Percentiles rank a stretch among this genome's conserved stretches.
Evolutionary conservation across 805 yeast species (phyloP).

Genomic region (Candida nitratophila): DNA sequence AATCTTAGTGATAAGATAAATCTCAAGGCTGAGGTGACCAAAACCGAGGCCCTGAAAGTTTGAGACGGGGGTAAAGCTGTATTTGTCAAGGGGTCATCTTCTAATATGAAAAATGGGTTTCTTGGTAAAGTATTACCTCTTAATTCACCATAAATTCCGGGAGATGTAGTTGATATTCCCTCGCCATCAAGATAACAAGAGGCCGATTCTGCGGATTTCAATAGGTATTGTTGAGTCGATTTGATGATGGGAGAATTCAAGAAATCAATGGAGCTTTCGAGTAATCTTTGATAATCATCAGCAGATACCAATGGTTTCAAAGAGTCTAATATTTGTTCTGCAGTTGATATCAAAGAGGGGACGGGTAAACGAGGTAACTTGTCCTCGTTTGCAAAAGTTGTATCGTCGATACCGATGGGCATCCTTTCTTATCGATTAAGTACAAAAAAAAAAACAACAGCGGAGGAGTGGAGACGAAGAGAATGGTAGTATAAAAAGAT

Average conservation of each 20-base stretch:
- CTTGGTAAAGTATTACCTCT: slow-evolving; percentile 67
- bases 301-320: slow-evolving; percentile 51
- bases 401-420: slow-evolving; percentile 2
- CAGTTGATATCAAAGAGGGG: slow-evolving; percentile 46
- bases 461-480: neutral
- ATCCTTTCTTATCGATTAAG: neutral
- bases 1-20: slow-evolving; percentile 54
- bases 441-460: too few species aligned
- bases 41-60: slow-evolving; percentile 58
- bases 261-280: slow-evolving; percentile 38
- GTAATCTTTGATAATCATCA: slow-evolving; percentile 43
- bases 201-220: slow-evolving; percentile 34
- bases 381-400: slow-evolving; percentile 35
- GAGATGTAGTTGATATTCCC: slow-evolving; percentile 39
- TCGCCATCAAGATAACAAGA: slow-evolving; percentile 49
- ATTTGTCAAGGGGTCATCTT: slow-evolving; percentile 64
- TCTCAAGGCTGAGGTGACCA: slow-evolving; percentile 59
- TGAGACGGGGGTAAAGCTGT: slow-evolving; percentile 52
- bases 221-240: slow-evolving; percentile 47
- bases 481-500: too few species aligned
- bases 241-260: slow-evolving; percentile 32
- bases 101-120: slow-evolving; percentile 68
- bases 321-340: slow-evolving; percentile 46
- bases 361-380: slow-evolving; percentile 54
- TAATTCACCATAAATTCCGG: slow-evolving; percentile 56